Evolutionary conservation across 2,329 filamentous ascomycete species (phyloP).

Genomic region (Periconia sp.): DNA sequence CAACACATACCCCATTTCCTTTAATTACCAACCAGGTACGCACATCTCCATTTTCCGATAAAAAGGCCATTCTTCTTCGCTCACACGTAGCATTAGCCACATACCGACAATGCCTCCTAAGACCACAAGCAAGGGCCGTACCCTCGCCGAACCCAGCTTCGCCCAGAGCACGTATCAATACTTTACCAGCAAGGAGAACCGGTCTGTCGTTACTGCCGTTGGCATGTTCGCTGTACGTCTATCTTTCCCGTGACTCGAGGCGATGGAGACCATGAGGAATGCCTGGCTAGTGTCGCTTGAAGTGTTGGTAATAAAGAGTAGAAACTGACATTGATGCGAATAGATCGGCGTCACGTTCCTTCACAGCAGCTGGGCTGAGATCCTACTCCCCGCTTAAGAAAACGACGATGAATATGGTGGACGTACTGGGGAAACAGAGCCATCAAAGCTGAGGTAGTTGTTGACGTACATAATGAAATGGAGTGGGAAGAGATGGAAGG

Average conservation of each 20-base stretch:
- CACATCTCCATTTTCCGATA: not conserved
- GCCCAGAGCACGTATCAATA: conserved; percentile 43
- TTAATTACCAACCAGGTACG: conserved; percentile 11
- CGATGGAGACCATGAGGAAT: conserved; percentile 1
- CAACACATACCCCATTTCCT: conserved; percentile 5
- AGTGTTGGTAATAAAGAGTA: not conserved
- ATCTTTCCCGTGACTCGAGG: not conserved
- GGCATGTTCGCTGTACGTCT: conserved; percentile 55
- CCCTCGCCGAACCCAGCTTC: conserved; percentile 41
- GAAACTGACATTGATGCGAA: conserved; percentile 16
- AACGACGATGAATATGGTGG: not conserved
- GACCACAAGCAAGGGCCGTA: conserved; percentile 28
- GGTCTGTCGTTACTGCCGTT: conserved; percentile 51
- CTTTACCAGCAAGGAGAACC: conserved; percentile 52
- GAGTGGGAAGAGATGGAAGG: not conserved
- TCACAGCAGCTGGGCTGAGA: conserved; percentile 56
- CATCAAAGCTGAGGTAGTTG: too few species aligned
- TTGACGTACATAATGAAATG: not conserved
- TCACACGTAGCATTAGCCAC: not conserved
- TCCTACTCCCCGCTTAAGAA: conserved; percentile 51
- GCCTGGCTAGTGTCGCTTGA: not conserved
- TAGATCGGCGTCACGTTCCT: conserved; percentile 56
- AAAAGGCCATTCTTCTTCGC: not conserved
- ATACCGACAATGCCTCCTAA: conserved; percentile 33
- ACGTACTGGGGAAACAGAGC: too few species aligned